Evolutionary conservation across 148 eudicot species (phyloP), one percentile per base, ranked within the genome.

Genomic region (Linanthus parryae): DNA sequence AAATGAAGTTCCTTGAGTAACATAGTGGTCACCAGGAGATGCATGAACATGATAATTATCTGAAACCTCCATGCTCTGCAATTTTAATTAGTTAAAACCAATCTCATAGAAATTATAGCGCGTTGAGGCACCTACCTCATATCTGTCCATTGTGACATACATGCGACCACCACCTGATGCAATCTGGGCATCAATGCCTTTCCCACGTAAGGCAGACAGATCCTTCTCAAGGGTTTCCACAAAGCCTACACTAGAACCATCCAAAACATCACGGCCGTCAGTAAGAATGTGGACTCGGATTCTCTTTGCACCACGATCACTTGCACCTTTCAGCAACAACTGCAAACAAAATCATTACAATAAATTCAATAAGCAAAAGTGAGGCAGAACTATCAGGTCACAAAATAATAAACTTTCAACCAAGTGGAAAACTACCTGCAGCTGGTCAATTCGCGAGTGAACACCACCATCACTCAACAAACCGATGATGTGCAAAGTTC

Each of bases 141-240:
- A 88, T 34, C 99, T 94, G 60, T 92, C 99, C 99, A 92, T 75
- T 10, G 95, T 84, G 25, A 88, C 94, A 58, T 87, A 61, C 96
- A 92, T 88, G 17, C 95, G 85, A 33, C 99, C 96, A 61, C 96
- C 99, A 67, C 99, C 99, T 43, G 96, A 92, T 62, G 99, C 99
- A 28, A 92, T 48, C 59, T 72, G 69, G 5, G 96, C 96, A 78
- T 92, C 99, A 61, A 92, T 49, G 53, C 99, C 99, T 41, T 80
- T 78, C 28, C 48, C 77, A 22, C 96, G 82, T 28, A 92, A 61
- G 26, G 77, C 46, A 29, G 73, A 63, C 15, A 88, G 80, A 67
- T 84, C 84, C 8, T 77, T 82, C 59, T 94, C 94, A 57, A 92
- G 94, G n/a, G 84, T 80, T 62, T 84, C 96, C 2, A 78, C 81